Percentiles rank a stretch among this genome's conserved stretches.
phyloP scores from a whole-genome alignment of 2,329 filamentous ascomycete species.

The Tolypocladium endophyticum region DNA sequence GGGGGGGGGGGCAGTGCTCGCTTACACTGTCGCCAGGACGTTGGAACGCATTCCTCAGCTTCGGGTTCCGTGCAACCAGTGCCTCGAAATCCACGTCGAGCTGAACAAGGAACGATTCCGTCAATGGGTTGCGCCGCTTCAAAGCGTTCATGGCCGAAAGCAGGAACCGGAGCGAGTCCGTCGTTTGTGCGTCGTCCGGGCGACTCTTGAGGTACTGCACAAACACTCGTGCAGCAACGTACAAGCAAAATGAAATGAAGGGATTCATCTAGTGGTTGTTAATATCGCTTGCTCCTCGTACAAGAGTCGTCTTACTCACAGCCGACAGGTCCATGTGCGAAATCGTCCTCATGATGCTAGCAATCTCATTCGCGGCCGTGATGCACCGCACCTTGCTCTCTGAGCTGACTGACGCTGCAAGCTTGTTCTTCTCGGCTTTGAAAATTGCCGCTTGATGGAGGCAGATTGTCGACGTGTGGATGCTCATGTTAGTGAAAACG shows the following conservation, averaged over 20 bases:
- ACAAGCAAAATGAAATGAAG: constrained; percentile 90
- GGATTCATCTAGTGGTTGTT: constrained; percentile 67
- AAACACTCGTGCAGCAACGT: constrained; percentile 91
- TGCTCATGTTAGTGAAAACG: constrained; percentile 92
- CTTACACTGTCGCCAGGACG: constrained; percentile 41
- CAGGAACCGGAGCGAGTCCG: constrained; percentile 79
- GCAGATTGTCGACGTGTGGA: constrained; percentile 93
- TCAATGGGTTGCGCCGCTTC: constrained; percentile 79
- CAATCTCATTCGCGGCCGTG: constrained; percentile 85
- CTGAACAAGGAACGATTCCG: constrained; percentile 89
- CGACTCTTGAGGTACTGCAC: constrained; percentile 92
- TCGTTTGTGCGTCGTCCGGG: constrained; percentile 72
- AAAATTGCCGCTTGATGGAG: constrained; percentile 97
- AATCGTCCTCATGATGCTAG: constrained; percentile 89
- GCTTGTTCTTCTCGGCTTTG: constrained; percentile 82
- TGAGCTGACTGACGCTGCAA: constrained; percentile 65
- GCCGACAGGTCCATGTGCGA: constrained; percentile 77
- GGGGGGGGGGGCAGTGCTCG: constrained; percentile 6
- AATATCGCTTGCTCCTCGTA: neutral
- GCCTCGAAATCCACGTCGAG: constrained; percentile 84
- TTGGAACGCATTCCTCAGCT: constrained; percentile 44
- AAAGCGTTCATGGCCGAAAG: constrained; percentile 83
- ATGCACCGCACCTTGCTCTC: constrained; percentile 93
- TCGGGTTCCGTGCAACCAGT: constrained; percentile 51
- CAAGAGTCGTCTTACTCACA: constrained; percentile 39